phyloP scores from a whole-genome alignment of 176 grass and related monocot genomes.

The Typha latifolia region DNA sequence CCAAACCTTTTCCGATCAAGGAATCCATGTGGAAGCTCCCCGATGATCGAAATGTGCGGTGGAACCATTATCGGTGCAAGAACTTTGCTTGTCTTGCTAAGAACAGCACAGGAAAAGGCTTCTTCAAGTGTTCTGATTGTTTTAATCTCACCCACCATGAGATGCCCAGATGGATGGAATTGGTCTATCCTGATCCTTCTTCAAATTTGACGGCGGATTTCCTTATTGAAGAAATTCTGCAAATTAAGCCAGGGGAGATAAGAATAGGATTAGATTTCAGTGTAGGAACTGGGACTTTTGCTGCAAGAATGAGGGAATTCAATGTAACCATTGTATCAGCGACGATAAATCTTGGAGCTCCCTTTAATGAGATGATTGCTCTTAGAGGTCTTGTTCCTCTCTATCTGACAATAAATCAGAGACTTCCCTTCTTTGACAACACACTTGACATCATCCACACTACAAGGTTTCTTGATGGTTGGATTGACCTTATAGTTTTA shows the following conservation, averaged over 20 bases:
- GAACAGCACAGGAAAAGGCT: conserved; percentile 28
- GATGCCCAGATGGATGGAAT: conserved; percentile 23
- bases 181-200: conserved; percentile 8
- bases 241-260: conserved; percentile 27
- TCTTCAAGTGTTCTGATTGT: conserved; percentile 42
- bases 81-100: conserved; percentile 29
- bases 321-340: conserved; percentile 30
- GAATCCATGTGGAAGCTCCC: conserved; percentile 34
- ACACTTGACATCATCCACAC: conserved; percentile 42
- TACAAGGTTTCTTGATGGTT: conserved; percentile 31
- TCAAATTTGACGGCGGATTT: conserved; percentile 26
- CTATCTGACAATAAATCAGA: conserved; percentile 28
- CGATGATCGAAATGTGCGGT: conserved; percentile 25
- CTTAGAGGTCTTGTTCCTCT: conserved; percentile 30
- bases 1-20: conserved; percentile 12
- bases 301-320: conserved; percentile 32
- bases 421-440: conserved; percentile 45
- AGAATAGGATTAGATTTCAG: conserved; percentile 39
- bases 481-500: conserved; percentile 29
- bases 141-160: conserved; percentile 38
- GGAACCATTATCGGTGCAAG: conserved; percentile 40
- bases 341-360: conserved; percentile 36
- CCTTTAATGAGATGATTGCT: conserved; percentile 37
- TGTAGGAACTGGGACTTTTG: conserved; percentile 34
- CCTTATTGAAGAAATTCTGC: conserved; percentile 24